phyloP scores from a whole-genome alignment of 805 yeast genomes.

The Starmerella gropengiesseri region DNA sequence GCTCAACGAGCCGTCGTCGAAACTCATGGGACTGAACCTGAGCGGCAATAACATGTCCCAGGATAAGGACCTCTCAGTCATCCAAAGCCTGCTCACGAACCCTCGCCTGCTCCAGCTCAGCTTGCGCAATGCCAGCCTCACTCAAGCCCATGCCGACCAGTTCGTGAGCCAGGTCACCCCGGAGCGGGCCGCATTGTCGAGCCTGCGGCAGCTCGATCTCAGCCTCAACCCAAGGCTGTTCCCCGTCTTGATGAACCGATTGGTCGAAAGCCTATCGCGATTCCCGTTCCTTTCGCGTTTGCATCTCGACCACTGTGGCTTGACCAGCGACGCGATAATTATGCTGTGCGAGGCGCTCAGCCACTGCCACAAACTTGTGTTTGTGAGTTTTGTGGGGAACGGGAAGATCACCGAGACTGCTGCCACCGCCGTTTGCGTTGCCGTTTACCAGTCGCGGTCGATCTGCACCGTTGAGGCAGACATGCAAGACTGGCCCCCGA shows the following conservation, averaged over 20 bases:
- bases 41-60: constrained; percentile 60
- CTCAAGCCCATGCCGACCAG: constrained; percentile 12
- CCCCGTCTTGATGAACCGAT: constrained; percentile 46
- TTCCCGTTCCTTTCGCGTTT: constrained; percentile 54
- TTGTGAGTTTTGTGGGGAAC: constrained; percentile 60
- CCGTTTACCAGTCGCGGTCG: constrained; percentile 55
- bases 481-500: constrained; percentile 46
- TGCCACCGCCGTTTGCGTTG: constrained; percentile 54
- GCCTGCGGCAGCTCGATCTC: constrained; percentile 61
- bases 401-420: constrained; percentile 46
- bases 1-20: constrained; percentile 37
- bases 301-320: constrained; percentile 59
- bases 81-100: constrained; percentile 25
- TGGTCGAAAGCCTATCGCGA: constrained; percentile 56
- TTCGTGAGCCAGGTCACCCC: constrained; percentile 29
- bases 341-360: constrained; percentile 58
- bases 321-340: constrained; percentile 45
- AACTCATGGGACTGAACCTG: constrained; percentile 61
- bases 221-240: constrained; percentile 59
- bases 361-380: constrained; percentile 53
- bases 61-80: constrained; percentile 19
- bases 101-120: constrained; percentile 50
- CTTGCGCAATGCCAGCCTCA: constrained; percentile 28
- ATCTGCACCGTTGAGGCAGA: constrained; percentile 61
- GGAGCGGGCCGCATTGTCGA: constrained; percentile 43